A percentile compares a stretch with the other conserved stretches of the same genome.
Conservation (phyloP, 2,329 filamentous ascomycete genomes). For the Fusarium humuli region DNA sequence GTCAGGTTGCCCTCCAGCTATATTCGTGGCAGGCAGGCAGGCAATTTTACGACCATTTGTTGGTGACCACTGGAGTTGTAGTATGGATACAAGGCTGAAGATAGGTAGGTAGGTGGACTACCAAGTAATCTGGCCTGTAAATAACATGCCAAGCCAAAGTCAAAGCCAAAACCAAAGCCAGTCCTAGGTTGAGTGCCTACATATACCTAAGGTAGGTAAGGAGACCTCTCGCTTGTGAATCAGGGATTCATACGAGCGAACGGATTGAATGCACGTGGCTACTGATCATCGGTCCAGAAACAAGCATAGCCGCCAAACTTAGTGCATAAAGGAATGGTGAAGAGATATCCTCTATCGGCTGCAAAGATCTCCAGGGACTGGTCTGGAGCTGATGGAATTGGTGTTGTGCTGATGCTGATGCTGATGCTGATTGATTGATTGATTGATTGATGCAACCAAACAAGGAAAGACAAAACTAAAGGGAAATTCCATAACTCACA, state of each 20-base stretch:
- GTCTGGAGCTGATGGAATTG: background rate
- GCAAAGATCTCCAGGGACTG: background rate
- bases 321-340: background rate
- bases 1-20: background rate
- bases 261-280: constrained; percentile 36
- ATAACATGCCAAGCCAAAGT: constrained; percentile 17
- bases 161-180: background rate
- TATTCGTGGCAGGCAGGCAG: constrained; percentile 11
- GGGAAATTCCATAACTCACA: constrained; percentile 39
- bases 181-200: constrained; percentile 3
- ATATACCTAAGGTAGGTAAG: constrained; percentile 6
- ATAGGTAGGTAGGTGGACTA: constrained; percentile 10
- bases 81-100: constrained; percentile 35
- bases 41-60: constrained; percentile 20
- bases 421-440: background rate
- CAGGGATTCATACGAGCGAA: constrained; percentile 35
- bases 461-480: constrained; percentile 20
- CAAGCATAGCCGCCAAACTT: constrained; percentile 10
- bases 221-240: constrained; percentile 36
- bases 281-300: constrained; percentile 25
- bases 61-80: constrained; percentile 25
- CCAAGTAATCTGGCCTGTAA: constrained; percentile 18
- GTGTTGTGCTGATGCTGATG: constrained; percentile 7
- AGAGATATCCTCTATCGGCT: constrained; percentile 5
- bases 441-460: constrained; percentile 6